A percentile compares a stretch with the other conserved stretches of the same genome.
phyloP scores from a whole-genome alignment of 306 rosid genomes.

The Styphnolobium japonicum region DNA sequence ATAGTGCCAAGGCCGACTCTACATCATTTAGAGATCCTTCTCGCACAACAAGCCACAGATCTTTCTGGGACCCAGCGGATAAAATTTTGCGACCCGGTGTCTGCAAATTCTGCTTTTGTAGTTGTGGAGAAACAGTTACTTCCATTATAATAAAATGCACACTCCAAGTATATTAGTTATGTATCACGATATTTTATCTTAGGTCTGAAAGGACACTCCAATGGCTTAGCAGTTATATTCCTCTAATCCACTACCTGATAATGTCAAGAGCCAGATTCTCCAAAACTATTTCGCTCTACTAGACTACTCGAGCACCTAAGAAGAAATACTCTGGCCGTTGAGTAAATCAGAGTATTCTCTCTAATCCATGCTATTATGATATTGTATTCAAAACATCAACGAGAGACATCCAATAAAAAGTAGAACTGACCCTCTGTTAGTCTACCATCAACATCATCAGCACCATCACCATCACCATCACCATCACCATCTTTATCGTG shows the following conservation, averaged over 20 bases:
- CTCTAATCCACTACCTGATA: constrained; percentile 9
- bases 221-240: constrained; percentile 4
- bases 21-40: constrained; percentile 78
- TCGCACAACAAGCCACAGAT: constrained; percentile 68
- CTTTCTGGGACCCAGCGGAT: constrained; percentile 44
- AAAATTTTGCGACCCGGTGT: constrained; percentile 43
- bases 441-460: constrained; percentile 23
- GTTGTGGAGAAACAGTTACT: constrained; percentile 44
- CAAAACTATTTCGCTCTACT: neutral
- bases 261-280: constrained; percentile 23
- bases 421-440: constrained; percentile 14
- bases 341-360: constrained; percentile 15
- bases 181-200: constrained; percentile 15
- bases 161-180: neutral
- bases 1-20: constrained; percentile 58
- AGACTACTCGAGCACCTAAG: neutral
- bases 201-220: constrained; percentile 9
- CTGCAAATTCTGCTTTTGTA: constrained; percentile 58
- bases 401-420: constrained; percentile 3
- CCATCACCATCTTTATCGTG: constrained; percentile 20
- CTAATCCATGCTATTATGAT: constrained; percentile 36
- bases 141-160: constrained; percentile 48
- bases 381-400: constrained; percentile 3
- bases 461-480: no score
- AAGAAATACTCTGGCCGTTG: constrained; percentile 19